Conservation (phyloP, 257 asterid species). For the Oldenlandia corymbosa region DNA sequence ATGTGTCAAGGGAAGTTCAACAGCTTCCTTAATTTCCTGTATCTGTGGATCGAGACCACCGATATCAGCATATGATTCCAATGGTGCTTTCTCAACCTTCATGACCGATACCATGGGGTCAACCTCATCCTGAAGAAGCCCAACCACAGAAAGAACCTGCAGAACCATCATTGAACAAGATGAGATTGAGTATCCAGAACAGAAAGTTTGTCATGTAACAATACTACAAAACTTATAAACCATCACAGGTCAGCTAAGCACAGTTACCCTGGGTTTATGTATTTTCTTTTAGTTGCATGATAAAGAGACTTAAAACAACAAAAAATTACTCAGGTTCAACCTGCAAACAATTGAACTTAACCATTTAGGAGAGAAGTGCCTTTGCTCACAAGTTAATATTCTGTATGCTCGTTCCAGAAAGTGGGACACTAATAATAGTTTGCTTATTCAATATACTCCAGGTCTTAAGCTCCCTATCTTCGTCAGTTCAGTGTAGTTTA, state of each 20-base stretch:
- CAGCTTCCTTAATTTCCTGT: constrained; percentile 56
- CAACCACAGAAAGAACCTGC: constrained; percentile 93
- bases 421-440: background rate
- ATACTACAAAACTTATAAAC: background rate
- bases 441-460: background rate
- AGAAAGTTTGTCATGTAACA: background rate
- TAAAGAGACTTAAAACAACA: background rate
- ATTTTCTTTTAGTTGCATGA: background rate
- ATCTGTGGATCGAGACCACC: constrained; percentile 54
- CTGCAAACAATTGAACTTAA: background rate
- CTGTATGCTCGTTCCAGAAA: background rate
- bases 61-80: constrained; percentile 85
- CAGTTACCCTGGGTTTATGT: too few relatives aligned
- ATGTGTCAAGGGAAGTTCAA: constrained; percentile 51
- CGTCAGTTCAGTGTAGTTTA: background rate
- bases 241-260: background rate
- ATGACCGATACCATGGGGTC: constrained; percentile 98
- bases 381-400: background rate
- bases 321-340: background rate
- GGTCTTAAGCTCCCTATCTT: background rate
- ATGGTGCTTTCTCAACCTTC: constrained; percentile 97
- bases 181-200: constrained; percentile 1
- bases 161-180: constrained; percentile 10
- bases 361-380: background rate
- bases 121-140: constrained; percentile 91